These are phyloP conservation scores for Pseudonitzschia delicatissima DNA, from an alignment of 108 stramenopile species.

Conservation along the genomic window DNA sequence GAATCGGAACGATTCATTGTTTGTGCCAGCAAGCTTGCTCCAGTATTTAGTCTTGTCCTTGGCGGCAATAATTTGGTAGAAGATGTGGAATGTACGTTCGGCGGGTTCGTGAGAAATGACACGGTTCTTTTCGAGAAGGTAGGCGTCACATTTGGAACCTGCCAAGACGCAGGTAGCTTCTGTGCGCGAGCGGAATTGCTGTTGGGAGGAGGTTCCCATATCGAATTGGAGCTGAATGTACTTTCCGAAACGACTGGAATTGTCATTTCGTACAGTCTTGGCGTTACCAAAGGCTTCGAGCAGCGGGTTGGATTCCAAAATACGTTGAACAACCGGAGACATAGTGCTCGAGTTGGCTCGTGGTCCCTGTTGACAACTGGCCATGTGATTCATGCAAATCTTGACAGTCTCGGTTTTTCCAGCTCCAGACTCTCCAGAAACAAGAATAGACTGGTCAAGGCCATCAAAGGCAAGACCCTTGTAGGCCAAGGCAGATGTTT, in stretches of 20 bases:
- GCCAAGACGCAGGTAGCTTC: conserved; percentile 66
- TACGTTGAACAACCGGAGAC: conserved; percentile 47
- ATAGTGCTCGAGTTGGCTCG: conserved; percentile 13
- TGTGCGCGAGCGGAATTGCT: conserved; percentile 44
- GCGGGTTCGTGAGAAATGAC: conserved; percentile 85
- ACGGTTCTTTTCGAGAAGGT: conserved; percentile 96
- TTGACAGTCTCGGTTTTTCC: conserved; percentile 96
- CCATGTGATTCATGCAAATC: conserved; percentile 90
- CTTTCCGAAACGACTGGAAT: conserved; percentile 85
- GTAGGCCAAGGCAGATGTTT: conserved; percentile 76
- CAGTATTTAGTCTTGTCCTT: conserved; percentile 64
- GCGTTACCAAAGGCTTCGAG: conserved; percentile 93
- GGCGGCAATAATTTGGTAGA: conserved; percentile 94
- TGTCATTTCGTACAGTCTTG: conserved; percentile 82
- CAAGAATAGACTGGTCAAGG: conserved; percentile 79
- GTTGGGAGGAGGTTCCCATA: conserved; percentile 38
- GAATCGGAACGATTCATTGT: conserved; percentile 62
- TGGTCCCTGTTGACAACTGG: conserved; percentile 56
- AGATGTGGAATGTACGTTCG: conserved; percentile 98
- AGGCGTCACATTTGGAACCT: conserved; percentile 78
- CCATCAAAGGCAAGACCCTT: conserved; percentile 69
- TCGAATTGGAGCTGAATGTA: conserved; percentile 85
- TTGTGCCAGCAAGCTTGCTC: conserved; percentile 63
- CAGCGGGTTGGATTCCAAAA: conserved; percentile 86
- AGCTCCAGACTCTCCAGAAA: conserved; percentile 90